A percentile compares a stretch with the other conserved stretches of the same genome.
Conservation (phyloP, 306 rosid genomes). For the Sicyos baderoa region DNA sequence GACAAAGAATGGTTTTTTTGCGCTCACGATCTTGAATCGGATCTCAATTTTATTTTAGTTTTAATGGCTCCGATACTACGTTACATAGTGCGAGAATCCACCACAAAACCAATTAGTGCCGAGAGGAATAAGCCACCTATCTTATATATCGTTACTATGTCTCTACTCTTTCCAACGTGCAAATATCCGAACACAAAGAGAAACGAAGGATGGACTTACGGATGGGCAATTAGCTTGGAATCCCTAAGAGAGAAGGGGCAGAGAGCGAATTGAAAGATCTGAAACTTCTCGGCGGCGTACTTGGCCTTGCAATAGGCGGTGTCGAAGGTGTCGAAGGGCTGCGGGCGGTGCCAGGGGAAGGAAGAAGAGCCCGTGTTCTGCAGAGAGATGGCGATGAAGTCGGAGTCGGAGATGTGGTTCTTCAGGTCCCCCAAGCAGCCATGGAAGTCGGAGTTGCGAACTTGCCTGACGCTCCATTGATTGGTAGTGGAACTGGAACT, state of each 20-base stretch:
- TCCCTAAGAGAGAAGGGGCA: conserved; percentile 63
- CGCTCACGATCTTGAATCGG: no score
- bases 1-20: no score
- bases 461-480: conserved; percentile 65
- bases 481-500: conserved; percentile 17
- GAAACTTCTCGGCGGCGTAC: conserved; percentile 62
- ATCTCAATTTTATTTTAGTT: no score
- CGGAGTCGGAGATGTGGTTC: conserved; percentile 41
- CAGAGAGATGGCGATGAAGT: conserved; percentile 62
- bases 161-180: no score
- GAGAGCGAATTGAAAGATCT: conserved; percentile 69
- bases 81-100: no score
- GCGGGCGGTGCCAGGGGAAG: conserved; percentile 52
- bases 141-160: no score
- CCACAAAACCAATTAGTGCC: no score
- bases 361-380: conserved; percentile 59
- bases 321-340: conserved; percentile 54
- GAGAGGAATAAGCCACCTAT: no score
- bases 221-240: conserved; percentile 51
- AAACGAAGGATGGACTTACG: conserved; percentile 37
- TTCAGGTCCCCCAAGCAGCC: conserved; percentile 48
- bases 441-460: conserved; percentile 48
- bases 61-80: no score
- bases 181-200: neutral
- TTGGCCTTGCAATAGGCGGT: conserved; percentile 61